Percentiles rank a stretch among this genome's conserved stretches.
These are phyloP conservation scores for Smallanthus sonchifolius DNA, from an alignment of 129 eudicot genomes.

Conservation along the genomic window DNA sequence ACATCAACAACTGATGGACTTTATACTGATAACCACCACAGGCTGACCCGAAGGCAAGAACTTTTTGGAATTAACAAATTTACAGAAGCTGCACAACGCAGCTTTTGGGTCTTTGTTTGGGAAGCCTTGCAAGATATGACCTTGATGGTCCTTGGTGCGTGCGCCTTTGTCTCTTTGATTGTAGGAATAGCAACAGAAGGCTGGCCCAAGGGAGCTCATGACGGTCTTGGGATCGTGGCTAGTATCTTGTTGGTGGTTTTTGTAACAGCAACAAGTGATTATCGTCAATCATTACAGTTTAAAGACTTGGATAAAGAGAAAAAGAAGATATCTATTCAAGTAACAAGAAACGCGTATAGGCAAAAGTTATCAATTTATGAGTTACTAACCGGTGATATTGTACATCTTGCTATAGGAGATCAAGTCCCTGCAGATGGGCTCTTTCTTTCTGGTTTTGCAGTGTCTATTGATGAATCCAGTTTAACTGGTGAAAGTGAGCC, in stretches of 20 bases:
- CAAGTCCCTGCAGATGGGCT: constrained; percentile 99
- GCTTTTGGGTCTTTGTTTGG: constrained; percentile 93
- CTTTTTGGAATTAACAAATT: constrained; percentile 75
- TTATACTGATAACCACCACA: constrained; percentile 24
- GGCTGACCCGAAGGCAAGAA: constrained; percentile 46
- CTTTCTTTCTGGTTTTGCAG: constrained; percentile 83
- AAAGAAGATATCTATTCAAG: constrained; percentile 85
- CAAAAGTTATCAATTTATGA: constrained; percentile 83
- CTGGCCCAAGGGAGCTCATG: constrained; percentile 98
- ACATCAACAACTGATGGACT: constrained; percentile 68
- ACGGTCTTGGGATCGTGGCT: constrained; percentile 92
- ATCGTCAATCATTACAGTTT: constrained; percentile 90
- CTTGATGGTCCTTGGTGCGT: constrained; percentile 83
- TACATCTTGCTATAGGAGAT: constrained; percentile 92
- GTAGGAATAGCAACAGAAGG: constrained; percentile 95
- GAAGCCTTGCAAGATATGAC: constrained; percentile 99
- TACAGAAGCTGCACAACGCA: constrained; percentile 50
- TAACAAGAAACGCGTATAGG: constrained; percentile 74
- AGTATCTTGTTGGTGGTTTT: constrained; percentile 85
- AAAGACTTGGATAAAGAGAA: constrained; percentile 88
- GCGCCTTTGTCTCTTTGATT: constrained; percentile 84
- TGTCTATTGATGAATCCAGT: constrained; percentile 87
- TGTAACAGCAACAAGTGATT: constrained; percentile 95
- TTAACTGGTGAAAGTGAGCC: constrained; percentile 98
- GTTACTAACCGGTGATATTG: constrained; percentile 84